Evolutionary conservation across 139 green algal species (phyloP).

Genomic region (Diplosphaera chodatii): DNA sequence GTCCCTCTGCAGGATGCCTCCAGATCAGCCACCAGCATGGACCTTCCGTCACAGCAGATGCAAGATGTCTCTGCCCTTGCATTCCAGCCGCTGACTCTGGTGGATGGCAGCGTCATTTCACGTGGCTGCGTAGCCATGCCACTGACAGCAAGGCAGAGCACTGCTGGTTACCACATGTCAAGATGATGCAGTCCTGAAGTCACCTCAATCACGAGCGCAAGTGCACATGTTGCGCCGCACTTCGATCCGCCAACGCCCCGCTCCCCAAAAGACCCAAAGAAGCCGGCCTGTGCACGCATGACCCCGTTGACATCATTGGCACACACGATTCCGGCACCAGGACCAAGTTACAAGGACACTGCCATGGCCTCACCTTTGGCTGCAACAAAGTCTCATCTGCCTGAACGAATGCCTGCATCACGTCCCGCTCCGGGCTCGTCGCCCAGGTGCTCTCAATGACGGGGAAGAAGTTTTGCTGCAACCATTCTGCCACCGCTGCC

Average conservation of each 20-base stretch:
- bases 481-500: conserved; percentile 62
- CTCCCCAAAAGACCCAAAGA: conserved; percentile 77
- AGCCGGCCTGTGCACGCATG: no score
- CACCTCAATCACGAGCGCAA: conserved; percentile 40
- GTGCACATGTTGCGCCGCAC: conserved; percentile 74
- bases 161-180: no score
- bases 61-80: no score
- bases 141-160: no score
- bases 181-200: no score
- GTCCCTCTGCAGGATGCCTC: conserved; percentile 5
- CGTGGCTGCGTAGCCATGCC: neutral
- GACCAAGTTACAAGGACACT: no score
- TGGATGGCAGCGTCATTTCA: no score
- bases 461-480: conserved; percentile 50
- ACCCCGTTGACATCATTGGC: no score
- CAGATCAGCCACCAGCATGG: no score
- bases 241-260: conserved; percentile 83
- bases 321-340: no score
- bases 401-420: conserved; percentile 9
- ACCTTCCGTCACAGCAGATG: neutral
- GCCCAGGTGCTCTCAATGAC: conserved; percentile 57
- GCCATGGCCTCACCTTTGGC: no score
- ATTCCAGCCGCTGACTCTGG: no score
- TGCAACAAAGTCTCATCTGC: conserved; percentile 60
- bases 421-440: conserved; percentile 26